Conservation (phyloP, 108 stramenopile genomes). For the Nannochloropsis salina region DNA sequence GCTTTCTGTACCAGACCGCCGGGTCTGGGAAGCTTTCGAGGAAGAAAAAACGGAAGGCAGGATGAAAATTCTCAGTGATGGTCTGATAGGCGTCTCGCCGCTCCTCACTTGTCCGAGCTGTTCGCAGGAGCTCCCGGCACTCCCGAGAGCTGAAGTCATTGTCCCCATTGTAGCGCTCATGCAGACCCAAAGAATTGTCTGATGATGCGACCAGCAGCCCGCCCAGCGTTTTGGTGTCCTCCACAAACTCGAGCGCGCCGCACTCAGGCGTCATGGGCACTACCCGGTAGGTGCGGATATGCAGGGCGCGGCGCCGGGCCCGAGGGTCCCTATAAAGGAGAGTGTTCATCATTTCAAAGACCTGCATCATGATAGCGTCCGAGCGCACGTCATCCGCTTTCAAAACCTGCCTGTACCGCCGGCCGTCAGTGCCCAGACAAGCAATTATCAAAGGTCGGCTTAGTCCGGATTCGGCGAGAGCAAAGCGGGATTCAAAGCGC, state of each 20-base stretch:
- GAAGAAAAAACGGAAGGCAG: slow-evolving; percentile 91
- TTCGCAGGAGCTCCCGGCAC: neutral
- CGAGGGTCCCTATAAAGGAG: slow-evolving; percentile 56
- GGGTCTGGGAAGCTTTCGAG: slow-evolving; percentile 78
- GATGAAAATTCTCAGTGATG: slow-evolving; percentile 70
- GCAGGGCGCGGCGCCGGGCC: slow-evolving; percentile 45
- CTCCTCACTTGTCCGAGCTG: slow-evolving; percentile 44
- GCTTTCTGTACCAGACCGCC: slow-evolving; percentile 73
- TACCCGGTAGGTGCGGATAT: slow-evolving; percentile 74
- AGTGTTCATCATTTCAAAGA: slow-evolving; percentile 78
- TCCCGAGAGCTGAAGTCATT: neutral
- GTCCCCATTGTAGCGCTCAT: slow-evolving; percentile 13
- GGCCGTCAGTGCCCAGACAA: slow-evolving; percentile 33
- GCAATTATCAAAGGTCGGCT: slow-evolving; percentile 49
- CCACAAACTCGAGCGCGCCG: slow-evolving; percentile 94
- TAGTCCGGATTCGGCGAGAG: slow-evolving; percentile 24
- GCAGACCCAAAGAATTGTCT: neutral
- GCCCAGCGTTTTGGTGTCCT: slow-evolving; percentile 70
- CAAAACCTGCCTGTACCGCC: slow-evolving; percentile 47
- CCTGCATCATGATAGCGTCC: slow-evolving; percentile 96
- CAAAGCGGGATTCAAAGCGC: slow-evolving; percentile 20
- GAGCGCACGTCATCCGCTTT: slow-evolving; percentile 83
- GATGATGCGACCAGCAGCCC: neutral
- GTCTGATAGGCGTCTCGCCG: slow-evolving; percentile 50
- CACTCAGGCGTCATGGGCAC: slow-evolving; percentile 75